Evolutionary conservation across 139 green algal species (phyloP).

Genomic region (Chlamydomonas sp.): DNA sequence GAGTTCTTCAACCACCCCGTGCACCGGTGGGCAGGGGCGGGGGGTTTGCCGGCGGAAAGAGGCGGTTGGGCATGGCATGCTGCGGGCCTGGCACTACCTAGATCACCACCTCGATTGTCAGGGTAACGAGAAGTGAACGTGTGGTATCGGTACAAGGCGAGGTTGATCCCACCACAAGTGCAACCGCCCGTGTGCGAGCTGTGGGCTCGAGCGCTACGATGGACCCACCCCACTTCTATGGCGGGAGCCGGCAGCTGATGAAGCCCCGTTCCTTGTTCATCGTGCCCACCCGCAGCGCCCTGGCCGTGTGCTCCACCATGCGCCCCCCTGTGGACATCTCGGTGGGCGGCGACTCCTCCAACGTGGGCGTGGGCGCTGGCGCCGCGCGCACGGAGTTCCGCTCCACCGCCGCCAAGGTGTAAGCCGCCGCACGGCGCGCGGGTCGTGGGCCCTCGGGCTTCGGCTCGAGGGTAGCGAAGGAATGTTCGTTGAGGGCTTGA

Average conservation of each 20-base stretch:
- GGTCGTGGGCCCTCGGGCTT: too few species aligned
- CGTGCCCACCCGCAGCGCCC: slow-evolving; percentile 55
- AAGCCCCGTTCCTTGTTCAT: not conserved
- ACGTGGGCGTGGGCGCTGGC: slow-evolving; percentile 83
- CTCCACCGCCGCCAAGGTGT: slow-evolving; percentile 50
- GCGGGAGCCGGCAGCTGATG: not conserved
- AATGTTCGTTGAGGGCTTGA: too few species aligned
- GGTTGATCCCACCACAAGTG: not conserved
- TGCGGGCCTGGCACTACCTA: too few species aligned
- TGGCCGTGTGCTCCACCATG: slow-evolving; percentile 92
- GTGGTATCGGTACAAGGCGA: too few species aligned
- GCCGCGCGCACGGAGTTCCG: slow-evolving; percentile 88
- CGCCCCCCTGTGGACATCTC: slow-evolving; percentile 97
- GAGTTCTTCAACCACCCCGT: slow-evolving; percentile 55
- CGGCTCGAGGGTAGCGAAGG: too few species aligned
- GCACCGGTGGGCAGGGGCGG: not conserved
- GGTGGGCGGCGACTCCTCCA: slow-evolving; percentile 78
- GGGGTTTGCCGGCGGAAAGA: not conserved
- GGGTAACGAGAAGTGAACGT: too few species aligned
- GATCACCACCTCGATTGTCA: too few species aligned
- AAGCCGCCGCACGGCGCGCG: not conserved
- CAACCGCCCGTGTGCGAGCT: slow-evolving; percentile 14
- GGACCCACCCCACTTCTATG: not conserved
- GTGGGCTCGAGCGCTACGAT: not conserved
- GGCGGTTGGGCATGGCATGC: not conserved